Conservation (phyloP, 2,329 filamentous ascomycete species). For the Cylindrodendrum hubeiense region DNA sequence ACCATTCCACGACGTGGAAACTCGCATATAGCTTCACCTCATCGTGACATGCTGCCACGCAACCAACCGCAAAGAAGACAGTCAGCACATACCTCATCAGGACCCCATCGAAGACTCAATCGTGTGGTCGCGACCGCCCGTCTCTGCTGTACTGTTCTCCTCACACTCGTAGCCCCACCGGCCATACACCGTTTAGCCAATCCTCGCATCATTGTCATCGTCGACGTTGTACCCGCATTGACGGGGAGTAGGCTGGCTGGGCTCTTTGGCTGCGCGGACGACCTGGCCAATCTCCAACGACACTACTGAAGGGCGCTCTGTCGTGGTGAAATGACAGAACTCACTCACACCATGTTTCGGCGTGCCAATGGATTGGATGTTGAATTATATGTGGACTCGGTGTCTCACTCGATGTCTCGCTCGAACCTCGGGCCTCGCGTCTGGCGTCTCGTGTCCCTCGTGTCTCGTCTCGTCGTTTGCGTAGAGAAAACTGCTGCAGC, state of each 20-base stretch:
- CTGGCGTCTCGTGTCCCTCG: too few species aligned
- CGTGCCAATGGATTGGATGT: not conserved
- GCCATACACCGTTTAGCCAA: constrained; percentile 30
- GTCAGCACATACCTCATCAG: constrained; percentile 44
- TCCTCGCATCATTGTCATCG: constrained; percentile 32
- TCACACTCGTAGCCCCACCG: constrained; percentile 15
- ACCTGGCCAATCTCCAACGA: not conserved
- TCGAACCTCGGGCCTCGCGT: not conserved
- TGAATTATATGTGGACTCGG: not conserved
- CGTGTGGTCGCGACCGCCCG: constrained; percentile 37
- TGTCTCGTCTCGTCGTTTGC: not conserved
- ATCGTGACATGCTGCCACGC: not conserved
- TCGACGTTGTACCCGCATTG: not conserved
- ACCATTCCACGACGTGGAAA: not conserved
- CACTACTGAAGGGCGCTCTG: not conserved
- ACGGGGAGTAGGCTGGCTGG: not conserved
- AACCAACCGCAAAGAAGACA: constrained; percentile 1
- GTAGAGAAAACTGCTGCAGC: not conserved
- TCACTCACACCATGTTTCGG: not conserved
- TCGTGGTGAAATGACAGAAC: not conserved
- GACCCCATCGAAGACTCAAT: constrained; percentile 46
- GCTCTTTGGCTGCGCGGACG: not conserved
- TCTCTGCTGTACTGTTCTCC: constrained; percentile 24
- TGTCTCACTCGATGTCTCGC: not conserved
- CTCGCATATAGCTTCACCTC: not conserved